Base-by-base conservation (phyloP, 495 filamentous ascomycete genomes). In the Penicillium alfredii region DNA sequence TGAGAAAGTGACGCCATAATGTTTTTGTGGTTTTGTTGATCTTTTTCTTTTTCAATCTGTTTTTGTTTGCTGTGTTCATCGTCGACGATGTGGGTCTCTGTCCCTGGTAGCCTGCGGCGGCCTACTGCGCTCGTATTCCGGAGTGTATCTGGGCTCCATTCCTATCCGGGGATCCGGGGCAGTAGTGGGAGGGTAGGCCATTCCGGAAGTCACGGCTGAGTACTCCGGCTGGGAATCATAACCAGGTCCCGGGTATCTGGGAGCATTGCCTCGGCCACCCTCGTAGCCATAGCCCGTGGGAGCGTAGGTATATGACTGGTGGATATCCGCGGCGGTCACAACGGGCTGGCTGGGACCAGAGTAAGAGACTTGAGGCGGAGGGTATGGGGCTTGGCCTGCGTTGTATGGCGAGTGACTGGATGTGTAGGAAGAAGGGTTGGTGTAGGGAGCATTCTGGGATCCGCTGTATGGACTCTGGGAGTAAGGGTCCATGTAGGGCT, bases 121-220 rank as follows among this genome's bases (percentile, higher is more conserved):
- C 8, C 63, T 66, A 58, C 47, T 66, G 54, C 62, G 61, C 41
- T 66, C 64, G 46, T 63, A 67, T 38, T 67, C 64, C 45, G 66
- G 61, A 39, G 63, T 67, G 42, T 66, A 71, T 64, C 66, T 70
- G 35, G 63, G 52, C 25, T 67, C 66, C 64, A 70, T 67, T 66
- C 58, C 61, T 61, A 69, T 63, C 58, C 66, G 64, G 35, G 63
- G 54, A 38, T 70, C 66, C 48, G 63, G 56, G 53, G 62, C 65
- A 50, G 64, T 60, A 33, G 63, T 64, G 45, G 64, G 29, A 53
- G 64, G 63, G 45, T 69, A 69, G 28, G 53, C 46, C 40, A 68
- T 69, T 49, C 60, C 63, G 32, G 64, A 55, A 19, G 67, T 62
- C 33, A 63, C 63, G 32, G 63, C 57, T 38, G 66, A 59, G 43